Base-by-base conservation (phyloP, 768 basidiomycete genomes). In the Arthromyces matolae region DNA sequence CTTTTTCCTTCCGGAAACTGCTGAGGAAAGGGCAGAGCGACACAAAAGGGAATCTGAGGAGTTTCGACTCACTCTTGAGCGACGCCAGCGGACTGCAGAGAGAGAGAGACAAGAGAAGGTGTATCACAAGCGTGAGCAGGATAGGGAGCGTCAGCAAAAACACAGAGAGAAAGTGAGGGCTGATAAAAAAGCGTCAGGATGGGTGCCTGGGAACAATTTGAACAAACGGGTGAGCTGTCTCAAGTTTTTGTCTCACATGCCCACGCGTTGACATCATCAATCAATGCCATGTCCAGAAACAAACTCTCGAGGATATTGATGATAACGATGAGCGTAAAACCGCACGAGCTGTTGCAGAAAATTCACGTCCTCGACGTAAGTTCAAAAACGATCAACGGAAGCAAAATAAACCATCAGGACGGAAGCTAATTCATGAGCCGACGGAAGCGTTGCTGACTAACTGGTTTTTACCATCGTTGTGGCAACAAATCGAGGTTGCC, bases 401-500 rank as follows among this genome's bases (percentile, higher is more conserved):
- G 27, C 10, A 44, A 18, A 41, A 41, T 3, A 55, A 51, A 43
- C 42, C 35, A 7, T 36, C 14, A 14, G 54, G 50, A 5, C 39
- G 41, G n/a, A 55, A 51, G 37, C 36, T 19, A 10, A 33, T 42
- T 4, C 7, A 40, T 1, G 27, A 31, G 24, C 18, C 18, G 5
- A n/a, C 38, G 7, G n/a, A 16, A 4, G 50, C 54, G 5, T 43
- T 28, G 32, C 42, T 48, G 23, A 33, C 33, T 14, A 55, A 55
- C 37, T 55, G 54, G 54, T 45, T 47, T 49, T 33, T 27, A 9
- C 54, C 54, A 14, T 3, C 44, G 3, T 8, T 20, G 7, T 55
- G 50, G 50, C 18, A 24, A n/a, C 48, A 48, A 33, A 52, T 57
- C 23, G 20, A 50, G 27, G 37, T 18, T 27, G 49, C 60, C 31